phyloP scores from a whole-genome alignment of 176 grass and related monocot genomes.

The Panicum miliaceum region DNA sequence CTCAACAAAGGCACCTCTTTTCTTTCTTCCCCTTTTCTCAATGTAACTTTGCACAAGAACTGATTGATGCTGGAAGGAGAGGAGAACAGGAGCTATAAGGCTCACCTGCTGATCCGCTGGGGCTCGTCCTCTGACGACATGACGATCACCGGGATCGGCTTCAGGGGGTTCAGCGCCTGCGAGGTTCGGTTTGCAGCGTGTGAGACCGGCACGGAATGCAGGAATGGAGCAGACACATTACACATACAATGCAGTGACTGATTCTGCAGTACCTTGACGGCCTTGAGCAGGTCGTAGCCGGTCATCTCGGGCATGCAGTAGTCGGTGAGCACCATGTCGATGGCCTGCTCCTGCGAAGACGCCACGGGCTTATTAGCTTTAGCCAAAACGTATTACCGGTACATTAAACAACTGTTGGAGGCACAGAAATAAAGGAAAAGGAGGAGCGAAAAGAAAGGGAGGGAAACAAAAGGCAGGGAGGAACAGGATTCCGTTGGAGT shows the following conservation, averaged over 20 bases:
- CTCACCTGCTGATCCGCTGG: constrained; percentile 92
- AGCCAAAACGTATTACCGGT: background rate
- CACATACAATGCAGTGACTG: background rate
- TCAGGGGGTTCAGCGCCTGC: constrained; percentile 73
- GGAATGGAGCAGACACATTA: background rate
- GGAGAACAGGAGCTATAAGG: background rate
- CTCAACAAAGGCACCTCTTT: background rate
- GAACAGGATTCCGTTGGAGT: background rate
- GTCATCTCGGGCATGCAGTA: constrained; percentile 99
- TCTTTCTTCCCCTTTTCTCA: background rate
- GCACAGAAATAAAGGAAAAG: constrained; percentile 31
- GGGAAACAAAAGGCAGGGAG: background rate
- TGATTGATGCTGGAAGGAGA: constrained; percentile 7
- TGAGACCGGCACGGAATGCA: background rate
- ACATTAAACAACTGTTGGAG: background rate
- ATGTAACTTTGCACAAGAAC: constrained; percentile 17
- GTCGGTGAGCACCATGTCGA: constrained; percentile 96
- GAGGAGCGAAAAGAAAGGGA: no score
- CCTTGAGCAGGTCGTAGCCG: constrained; percentile 92
- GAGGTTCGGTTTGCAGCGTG: background rate
- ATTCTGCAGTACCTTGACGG: constrained; percentile 66
- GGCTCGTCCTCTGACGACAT: constrained; percentile 99
- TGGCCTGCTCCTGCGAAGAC: constrained; percentile 62
- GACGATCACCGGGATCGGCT: constrained; percentile 86
- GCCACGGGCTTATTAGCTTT: background rate